Conservation (phyloP, 2,329 filamentous ascomycete species). For the Botrytis fragariae region DNA sequence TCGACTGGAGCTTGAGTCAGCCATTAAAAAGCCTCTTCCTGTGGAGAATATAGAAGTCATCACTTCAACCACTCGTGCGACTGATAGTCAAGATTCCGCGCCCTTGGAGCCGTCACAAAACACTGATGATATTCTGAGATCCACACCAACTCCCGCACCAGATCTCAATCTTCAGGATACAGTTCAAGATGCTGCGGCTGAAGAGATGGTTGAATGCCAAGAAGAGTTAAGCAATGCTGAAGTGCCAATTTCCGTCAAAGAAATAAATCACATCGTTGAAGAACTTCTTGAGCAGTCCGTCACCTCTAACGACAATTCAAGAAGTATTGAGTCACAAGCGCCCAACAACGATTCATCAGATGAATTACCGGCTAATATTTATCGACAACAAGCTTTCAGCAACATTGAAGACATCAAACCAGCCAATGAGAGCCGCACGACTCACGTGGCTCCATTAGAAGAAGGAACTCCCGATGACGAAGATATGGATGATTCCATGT, state of each 20-base stretch:
- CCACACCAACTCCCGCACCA: neutral
- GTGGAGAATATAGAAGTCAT: neutral
- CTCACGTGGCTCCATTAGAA: constrained; percentile 1
- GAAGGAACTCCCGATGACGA: constrained; percentile 3
- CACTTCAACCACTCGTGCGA: neutral
- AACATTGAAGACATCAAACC: neutral
- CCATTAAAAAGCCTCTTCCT: neutral
- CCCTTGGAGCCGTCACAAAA: neutral
- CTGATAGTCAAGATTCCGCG: neutral
- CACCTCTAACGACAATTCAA: neutral
- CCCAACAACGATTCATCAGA: neutral
- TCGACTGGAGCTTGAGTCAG: neutral
- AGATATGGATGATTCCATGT: constrained; percentile 8
- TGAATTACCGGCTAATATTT: neutral
- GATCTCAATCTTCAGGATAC: neutral
- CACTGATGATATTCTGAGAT: neutral
- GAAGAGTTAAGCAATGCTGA: neutral
- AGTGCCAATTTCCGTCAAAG: neutral
- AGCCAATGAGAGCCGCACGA: neutral
- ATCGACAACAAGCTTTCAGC: neutral
- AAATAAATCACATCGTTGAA: constrained; percentile 2
- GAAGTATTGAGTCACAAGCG: neutral
- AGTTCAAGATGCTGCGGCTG: neutral
- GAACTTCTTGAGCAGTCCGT: constrained; percentile 10
- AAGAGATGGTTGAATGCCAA: neutral